Evolutionary conservation across 2,329 filamentous ascomycete genomes (phyloP).

Genomic region (Xylaria sp.): DNA sequence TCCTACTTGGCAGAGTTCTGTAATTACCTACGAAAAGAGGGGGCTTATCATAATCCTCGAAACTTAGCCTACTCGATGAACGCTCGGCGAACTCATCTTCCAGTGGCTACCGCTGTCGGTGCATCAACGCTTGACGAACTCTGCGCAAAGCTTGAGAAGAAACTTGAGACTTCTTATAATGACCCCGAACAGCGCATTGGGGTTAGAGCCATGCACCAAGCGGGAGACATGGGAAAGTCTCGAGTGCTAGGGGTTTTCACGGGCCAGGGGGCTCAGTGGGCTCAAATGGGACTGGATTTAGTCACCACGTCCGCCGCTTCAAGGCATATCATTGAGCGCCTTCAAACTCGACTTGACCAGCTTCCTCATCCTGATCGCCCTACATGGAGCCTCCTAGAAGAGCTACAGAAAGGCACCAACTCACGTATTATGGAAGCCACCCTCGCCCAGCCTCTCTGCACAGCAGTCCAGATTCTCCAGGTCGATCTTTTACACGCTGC

Average conservation of each 20-base stretch:
- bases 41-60: not conserved
- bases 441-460: slow-evolving; percentile 38
- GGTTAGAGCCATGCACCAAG: not conserved
- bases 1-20: slow-evolving; percentile 4
- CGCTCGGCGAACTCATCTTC: not conserved
- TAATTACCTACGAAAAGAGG: not conserved
- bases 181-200: not conserved
- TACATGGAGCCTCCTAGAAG: slow-evolving; percentile 20
- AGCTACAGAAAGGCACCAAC: slow-evolving; percentile 10
- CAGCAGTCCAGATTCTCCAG: slow-evolving; percentile 43
- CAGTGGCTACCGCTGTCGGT: not conserved
- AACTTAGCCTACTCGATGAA: slow-evolving; percentile 5
- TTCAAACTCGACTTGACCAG: slow-evolving; percentile 22
- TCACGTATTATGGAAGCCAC: slow-evolving; percentile 18
- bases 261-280: slow-evolving; percentile 40
- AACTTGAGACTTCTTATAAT: not conserved
- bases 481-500: slow-evolving; percentile 37
- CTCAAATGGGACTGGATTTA: slow-evolving; percentile 29
- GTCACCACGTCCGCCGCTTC: slow-evolving; percentile 13
- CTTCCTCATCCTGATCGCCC: slow-evolving; percentile 22
- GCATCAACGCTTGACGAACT: not conserved
- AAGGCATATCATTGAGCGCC: slow-evolving; percentile 15
- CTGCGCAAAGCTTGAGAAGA: not conserved
- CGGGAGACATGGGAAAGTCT: not conserved
- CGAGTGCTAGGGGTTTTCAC: slow-evolving; percentile 35